A percentile compares a stretch with the other conserved stretches of the same genome.
These are phyloP conservation scores for Lentinula guzmanii DNA, from an alignment of 768 basidiomycete species.

Conservation along the genomic window DNA sequence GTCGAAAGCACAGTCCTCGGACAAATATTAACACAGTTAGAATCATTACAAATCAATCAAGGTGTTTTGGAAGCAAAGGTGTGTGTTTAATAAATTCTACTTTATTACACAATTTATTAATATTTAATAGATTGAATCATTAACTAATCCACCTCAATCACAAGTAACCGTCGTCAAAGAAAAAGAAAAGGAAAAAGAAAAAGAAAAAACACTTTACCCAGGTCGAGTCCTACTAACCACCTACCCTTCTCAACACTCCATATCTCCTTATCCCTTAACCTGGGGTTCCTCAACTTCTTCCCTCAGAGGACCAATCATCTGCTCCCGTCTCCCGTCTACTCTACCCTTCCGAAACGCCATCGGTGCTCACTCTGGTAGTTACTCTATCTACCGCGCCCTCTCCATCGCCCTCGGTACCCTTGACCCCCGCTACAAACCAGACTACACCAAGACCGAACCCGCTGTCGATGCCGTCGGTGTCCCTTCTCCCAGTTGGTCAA, in stretches of 20 bases:
- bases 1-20: slow-evolving; percentile 32
- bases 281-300: slow-evolving; percentile 73
- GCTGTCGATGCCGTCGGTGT: slow-evolving; percentile 75
- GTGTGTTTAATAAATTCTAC: not conserved
- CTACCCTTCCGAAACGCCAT: slow-evolving; percentile 92
- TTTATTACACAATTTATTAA: too few species aligned
- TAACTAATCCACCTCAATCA: too few species aligned
- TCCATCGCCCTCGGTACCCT: slow-evolving; percentile 88
- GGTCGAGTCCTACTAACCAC: slow-evolving; percentile 81
- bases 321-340: slow-evolving; percentile 74
- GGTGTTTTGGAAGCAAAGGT: slow-evolving; percentile 80
- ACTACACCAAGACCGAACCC: slow-evolving; percentile 79
- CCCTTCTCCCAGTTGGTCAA: slow-evolving; percentile 51
- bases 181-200: not conserved
- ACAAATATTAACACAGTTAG: slow-evolving; percentile 69
- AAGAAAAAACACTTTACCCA: slow-evolving; percentile 71
- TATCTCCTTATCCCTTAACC: slow-evolving; percentile 66
- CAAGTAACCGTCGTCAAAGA: too few species aligned
- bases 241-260: slow-evolving; percentile 92
- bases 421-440: slow-evolving; percentile 72
- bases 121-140: not conserved
- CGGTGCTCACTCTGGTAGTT: slow-evolving; percentile 90
- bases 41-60: slow-evolving; percentile 67
- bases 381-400: slow-evolving; percentile 91
- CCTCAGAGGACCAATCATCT: slow-evolving; percentile 81